Conservation (phyloP, 2,329 filamentous ascomycete genomes). For the Colletotrichum simmondsii region DNA sequence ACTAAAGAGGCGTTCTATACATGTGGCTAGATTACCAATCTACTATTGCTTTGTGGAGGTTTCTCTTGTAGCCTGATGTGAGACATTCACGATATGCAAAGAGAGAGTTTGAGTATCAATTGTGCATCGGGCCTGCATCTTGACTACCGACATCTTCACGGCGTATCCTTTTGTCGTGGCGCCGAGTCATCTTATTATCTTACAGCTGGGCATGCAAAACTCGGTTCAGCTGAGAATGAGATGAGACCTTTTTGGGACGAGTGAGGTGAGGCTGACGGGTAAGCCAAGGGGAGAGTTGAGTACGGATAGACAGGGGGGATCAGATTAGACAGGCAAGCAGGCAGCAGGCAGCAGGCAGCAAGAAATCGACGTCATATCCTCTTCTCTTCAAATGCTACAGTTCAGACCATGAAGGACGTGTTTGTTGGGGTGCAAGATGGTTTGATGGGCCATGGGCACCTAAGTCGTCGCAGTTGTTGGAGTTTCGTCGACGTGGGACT, state of each 20-base stretch:
- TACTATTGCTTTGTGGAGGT: not conserved
- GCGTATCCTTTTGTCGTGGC: not conserved
- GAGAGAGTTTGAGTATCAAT: not conserved
- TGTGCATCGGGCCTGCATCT: not conserved
- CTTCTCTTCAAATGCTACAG: not conserved
- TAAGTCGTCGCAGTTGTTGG: not conserved
- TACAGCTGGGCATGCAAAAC: not conserved
- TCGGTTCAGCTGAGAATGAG: not conserved
- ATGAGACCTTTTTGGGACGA: not conserved
- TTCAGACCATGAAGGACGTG: not conserved
- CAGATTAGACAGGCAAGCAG: no score
- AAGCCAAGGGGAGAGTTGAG: not conserved
- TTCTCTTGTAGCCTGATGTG: not conserved
- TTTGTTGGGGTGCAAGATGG: not conserved
- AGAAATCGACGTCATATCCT: not conserved
- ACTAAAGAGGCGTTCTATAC: not conserved
- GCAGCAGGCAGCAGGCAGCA: not conserved
- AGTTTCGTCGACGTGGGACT: no score
- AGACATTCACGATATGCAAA: not conserved
- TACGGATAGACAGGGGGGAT: no score
- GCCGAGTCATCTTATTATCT: not conserved
- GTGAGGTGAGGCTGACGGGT: not conserved
- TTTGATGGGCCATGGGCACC: no score
- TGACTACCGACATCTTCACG: not conserved
- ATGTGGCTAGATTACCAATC: not conserved